phyloP scores from a whole-genome alignment of 2,329 filamentous ascomycete species.

The Phialemoniopsis sp. region DNA sequence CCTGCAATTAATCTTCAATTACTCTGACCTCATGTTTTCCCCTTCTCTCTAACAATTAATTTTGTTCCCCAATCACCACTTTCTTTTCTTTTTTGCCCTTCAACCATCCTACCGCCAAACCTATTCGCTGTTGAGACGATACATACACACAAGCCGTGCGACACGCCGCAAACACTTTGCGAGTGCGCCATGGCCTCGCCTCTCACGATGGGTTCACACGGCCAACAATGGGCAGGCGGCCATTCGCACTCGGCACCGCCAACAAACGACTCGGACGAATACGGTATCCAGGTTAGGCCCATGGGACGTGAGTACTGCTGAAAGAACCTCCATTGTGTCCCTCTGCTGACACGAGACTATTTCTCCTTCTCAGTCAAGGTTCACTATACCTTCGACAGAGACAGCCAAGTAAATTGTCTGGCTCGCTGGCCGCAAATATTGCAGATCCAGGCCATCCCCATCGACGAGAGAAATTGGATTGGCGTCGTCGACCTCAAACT shows the following conservation, averaged over 20 bases:
- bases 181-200: slow-evolving; percentile 12
- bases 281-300: slow-evolving; percentile 20
- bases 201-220: slow-evolving; percentile 7
- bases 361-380: slow-evolving; percentile 70
- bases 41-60: no score
- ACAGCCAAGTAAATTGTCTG: slow-evolving; percentile 83
- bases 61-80: no score
- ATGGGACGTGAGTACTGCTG: slow-evolving; percentile 23
- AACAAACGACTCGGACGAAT: slow-evolving; percentile 16
- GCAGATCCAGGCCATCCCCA: slow-evolving; percentile 71
- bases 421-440: slow-evolving; percentile 79
- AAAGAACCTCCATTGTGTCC: not conserved
- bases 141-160: no score
- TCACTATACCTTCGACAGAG: slow-evolving; percentile 90
- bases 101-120: no score
- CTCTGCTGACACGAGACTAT: slow-evolving; percentile 1
- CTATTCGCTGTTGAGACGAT: no score
- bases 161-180: no score
- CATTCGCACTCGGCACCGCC: not conserved
- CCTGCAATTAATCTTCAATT: no score
- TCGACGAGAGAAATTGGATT: slow-evolving; percentile 78
- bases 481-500: slow-evolving; percentile 83
- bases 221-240: slow-evolving; percentile 4
- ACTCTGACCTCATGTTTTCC: no score
- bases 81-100: no score